Evolutionary conservation across 2,329 filamentous ascomycete genomes (phyloP), one percentile per base, ranked within the genome.

Genomic region (Ascochyta rabiei): DNA sequence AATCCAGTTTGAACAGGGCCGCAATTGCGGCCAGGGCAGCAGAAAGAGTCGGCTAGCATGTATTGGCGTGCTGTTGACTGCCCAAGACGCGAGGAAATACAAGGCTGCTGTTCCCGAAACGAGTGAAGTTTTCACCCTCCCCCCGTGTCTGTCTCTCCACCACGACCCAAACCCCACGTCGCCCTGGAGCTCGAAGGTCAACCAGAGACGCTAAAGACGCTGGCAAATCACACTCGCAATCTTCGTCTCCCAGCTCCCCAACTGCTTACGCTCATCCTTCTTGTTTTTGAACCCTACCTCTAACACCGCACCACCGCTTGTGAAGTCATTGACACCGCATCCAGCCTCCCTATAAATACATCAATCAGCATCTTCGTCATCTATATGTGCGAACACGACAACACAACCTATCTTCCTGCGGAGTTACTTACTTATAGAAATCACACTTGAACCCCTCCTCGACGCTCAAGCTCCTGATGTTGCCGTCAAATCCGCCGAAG

Each of bases 401-500:
- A 7, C 8, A n/a, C 13, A 33, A 33, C 6, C 30, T 13, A 4
- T 6, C 13, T n/a, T 4, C 2, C 8, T 1, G 1, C 30, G 12
- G 3, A 31, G 30, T n/a, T 13, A 33, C 44, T 44, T 16, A 56
- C 53, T 44, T 21, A 12, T 52, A 56, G n/a, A 52, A 52, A 23
- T 30, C 8, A 35, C 53, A 56, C 26, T 45, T 42, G 10, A 5
- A 7, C 16, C 48, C 53, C 26, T 31, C 35, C 53, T 56, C 53
- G 0, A 52, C 48, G 10, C 53, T 52, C 53, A 56, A 30, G 16
- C 53, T 52, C 26, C 21, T 41, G 16, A 52, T 28, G 16, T 35
- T 26, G 1, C 48, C 48, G 4, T 48, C 53, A n/a, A 56, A 56
- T 3, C 47, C 53, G 8, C 53, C 53, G 5, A 48, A 48, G 5